Evolutionary conservation across 495 filamentous ascomycete species (phyloP), one percentile per base, ranked within the genome.

Genomic region (Aspergillus conjunctus): DNA sequence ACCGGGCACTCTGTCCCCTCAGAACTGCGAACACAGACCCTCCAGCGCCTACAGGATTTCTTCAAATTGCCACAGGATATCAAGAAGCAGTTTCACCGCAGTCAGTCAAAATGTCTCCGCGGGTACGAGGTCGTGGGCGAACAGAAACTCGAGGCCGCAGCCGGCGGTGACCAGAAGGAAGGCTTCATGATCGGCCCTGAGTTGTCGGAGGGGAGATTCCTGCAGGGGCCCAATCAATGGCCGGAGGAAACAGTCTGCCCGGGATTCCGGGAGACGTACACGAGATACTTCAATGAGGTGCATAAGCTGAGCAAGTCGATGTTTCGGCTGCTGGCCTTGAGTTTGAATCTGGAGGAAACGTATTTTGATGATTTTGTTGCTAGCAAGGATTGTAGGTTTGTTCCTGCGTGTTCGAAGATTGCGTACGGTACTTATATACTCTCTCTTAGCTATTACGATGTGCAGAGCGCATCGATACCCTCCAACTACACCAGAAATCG

Each of bases 201-300:
- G 8, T 22, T 31, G 34, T 34, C 48, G 1, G 9, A 10, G 5
- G 56, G 56, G 4, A 17, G 44, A 44, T 51, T 59, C 37, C 14
- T 59, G 15, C 56, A 59, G 22, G 56, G 46, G 1, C 48, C 56
- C 8, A 59, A 59, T 39, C 56, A 59, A 21, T 59, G 56, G 56
- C 46, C 33, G 20, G 56, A 51, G 5, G 48, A 51, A 12, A 18
- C 1, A 12, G 33, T 52, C 9, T 43, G 17, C 6, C 56, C 56
- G 20, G 56, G 34, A 7, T 59, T 59, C 15, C 46, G 22, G 21
- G 37, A 44, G 48, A 33, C 48, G 34, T 51, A 31, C 39, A 59
- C 44, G 56, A 14, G 12, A 44, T 52, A 59, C 32, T 59, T 51
- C 14, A 30, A 41, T 6, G 46, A 17, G 22, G 56, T 59, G 20